Conservation (phyloP, 495 filamentous ascomycete genomes). For the Hyaloscypha bicolor region DNA sequence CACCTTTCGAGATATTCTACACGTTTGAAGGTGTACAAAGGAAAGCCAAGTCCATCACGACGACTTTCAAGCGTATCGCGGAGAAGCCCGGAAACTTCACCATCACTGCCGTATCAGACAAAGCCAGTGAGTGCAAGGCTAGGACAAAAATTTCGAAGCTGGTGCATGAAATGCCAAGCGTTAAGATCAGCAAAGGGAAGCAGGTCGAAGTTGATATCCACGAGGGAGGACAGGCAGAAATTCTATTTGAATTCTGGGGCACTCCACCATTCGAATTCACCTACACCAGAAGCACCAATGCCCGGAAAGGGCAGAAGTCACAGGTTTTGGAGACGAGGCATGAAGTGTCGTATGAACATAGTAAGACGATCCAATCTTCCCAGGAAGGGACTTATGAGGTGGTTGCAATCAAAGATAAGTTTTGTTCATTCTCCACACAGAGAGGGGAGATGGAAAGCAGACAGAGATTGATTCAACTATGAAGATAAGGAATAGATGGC, state of each 20-base stretch:
- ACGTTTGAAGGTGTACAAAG: constrained; percentile 75
- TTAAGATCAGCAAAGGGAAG: constrained; percentile 80
- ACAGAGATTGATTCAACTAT: constrained; percentile 34
- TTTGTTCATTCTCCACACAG: constrained; percentile 79
- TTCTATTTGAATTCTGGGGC: constrained; percentile 90
- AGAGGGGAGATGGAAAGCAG: constrained; percentile 50
- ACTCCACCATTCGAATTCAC: constrained; percentile 98
- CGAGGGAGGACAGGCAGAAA: constrained; percentile 90
- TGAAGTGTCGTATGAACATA: constrained; percentile 78
- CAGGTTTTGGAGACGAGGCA: constrained; percentile 87
- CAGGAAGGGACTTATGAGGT: constrained; percentile 98
- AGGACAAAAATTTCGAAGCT: constrained; percentile 72
- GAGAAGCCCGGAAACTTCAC: constrained; percentile 86
- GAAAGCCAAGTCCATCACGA: constrained; percentile 75
- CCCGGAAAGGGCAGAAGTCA: constrained; percentile 70
- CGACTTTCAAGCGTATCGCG: constrained; percentile 86
- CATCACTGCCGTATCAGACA: constrained; percentile 82
- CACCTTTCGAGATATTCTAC: constrained; percentile 93
- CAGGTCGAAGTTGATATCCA: constrained; percentile 87
- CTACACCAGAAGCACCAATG: constrained; percentile 88
- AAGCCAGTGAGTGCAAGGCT: constrained; percentile 80
- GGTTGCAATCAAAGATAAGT: constrained; percentile 88
- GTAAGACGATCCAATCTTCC: constrained; percentile 75
- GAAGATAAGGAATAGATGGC: constrained; percentile 8
- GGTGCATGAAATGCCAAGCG: constrained; percentile 90